Base-by-base conservation (phyloP, 2,329 filamentous ascomycete genomes). In the Penicillium sp. region DNA sequence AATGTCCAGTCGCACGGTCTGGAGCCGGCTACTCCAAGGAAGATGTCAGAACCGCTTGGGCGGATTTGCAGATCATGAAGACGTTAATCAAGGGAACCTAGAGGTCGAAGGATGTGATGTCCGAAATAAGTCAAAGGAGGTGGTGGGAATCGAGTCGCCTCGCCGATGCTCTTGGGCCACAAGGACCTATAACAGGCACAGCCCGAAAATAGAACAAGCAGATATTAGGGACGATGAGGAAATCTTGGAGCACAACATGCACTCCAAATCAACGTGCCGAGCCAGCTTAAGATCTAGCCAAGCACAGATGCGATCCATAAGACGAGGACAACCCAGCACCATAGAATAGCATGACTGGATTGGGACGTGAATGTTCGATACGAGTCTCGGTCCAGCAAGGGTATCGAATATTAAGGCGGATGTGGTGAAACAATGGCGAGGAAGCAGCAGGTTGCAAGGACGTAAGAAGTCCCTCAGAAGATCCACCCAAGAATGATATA, bases 401-500 rank as follows among this genome's bases (percentile, higher is more conserved):
- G 45, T 40, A 39, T 53, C 50, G 41, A 54, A 46, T 39, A 39
- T 44, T 21, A 39, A 47, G 37, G 31, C 21, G 15, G 42, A 16
- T 31, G 31, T 25, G 23, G 21, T 29, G n/a, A 21, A 38, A 15
- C 41, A 27, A n/a, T 18, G 41, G 13, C 18, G 46, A 47, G 27
- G 32, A 32, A 34, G 48, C 32, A 21, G 41, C 5, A 27, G 39
- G 39, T 15, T 31, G 39, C 1, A 29, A 35, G 4, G 31, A 45
- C 13, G 13, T 10, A 18, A 9, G 4, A 7, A 13, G 3, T 8
- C 23, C 47, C 34, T 61, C 58, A 76, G 40, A 89, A 83, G 52
- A 90, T 77, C 72, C 86, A 79, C 62, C 83, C 83, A 63, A 82
- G 76, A 13, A 87, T 75, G 69, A 91, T 91, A 75, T 90, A 97